A percentile compares a stretch with the other conserved stretches of the same genome.
Conservation (phyloP, 345 rosid species). For the Citrus cavaleriei region DNA sequence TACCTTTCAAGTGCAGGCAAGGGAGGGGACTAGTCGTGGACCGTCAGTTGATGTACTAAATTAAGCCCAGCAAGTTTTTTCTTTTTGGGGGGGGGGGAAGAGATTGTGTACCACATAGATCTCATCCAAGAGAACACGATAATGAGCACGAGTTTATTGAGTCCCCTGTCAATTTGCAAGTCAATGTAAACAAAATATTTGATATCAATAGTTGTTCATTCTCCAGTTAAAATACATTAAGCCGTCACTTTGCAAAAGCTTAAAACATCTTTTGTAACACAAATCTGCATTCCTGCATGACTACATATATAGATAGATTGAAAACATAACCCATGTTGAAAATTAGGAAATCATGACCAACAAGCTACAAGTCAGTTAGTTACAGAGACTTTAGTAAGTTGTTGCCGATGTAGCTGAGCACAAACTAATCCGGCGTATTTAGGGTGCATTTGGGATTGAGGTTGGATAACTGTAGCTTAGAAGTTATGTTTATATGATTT, state of each 20-base stretch:
- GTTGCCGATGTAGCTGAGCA: too few species aligned
- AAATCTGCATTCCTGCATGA: constrained; percentile 47
- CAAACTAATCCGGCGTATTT: too few species aligned
- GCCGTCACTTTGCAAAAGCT: neutral
- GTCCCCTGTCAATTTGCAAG: constrained; percentile 31
- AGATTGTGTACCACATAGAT: constrained; percentile 27
- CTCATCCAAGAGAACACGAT: constrained; percentile 43
- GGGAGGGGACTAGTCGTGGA: too few species aligned
- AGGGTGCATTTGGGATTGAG: too few species aligned
- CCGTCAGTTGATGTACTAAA: too few species aligned
- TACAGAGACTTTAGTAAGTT: too few species aligned
- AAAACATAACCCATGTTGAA: too few species aligned
- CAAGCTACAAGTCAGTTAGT: too few species aligned
- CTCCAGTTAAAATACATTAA: neutral
- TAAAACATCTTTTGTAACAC: neutral
- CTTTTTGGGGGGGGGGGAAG: constrained; percentile 4
- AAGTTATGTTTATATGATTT: too few species aligned
- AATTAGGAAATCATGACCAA: too few species aligned
- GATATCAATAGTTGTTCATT: neutral
- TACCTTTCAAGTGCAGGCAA: too few species aligned
- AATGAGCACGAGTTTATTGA: constrained; percentile 36
- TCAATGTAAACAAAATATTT: neutral
- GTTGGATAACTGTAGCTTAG: too few species aligned
- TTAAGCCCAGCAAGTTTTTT: constrained; percentile 38
- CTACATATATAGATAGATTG: constrained; percentile 25